A percentile compares a stretch with the other conserved stretches of the same genome.
These are phyloP conservation scores for Posidonia australis DNA, from an alignment of 106 monocot species.

Conservation along the genomic window DNA sequence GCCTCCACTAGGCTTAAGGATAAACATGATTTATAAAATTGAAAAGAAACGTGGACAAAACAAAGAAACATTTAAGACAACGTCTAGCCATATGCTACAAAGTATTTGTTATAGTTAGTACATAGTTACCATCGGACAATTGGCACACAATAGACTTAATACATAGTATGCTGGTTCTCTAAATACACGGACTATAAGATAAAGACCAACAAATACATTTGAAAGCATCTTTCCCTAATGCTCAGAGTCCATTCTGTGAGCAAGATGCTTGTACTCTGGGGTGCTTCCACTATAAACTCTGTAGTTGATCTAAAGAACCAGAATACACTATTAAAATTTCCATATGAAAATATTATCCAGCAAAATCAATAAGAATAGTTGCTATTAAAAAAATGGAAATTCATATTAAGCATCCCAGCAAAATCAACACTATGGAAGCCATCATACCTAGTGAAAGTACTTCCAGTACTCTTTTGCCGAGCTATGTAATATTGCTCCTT, in stretches of 20 bases:
- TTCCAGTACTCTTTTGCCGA: conserved; percentile 83
- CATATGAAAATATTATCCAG: not conserved
- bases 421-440: too few relatives aligned
- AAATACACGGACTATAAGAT: too few relatives aligned
- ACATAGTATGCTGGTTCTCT: too few relatives aligned
- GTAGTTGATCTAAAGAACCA: conserved; percentile 43
- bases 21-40: too few relatives aligned
- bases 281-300: conserved; percentile 59
- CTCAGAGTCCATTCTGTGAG: conserved; percentile 75
- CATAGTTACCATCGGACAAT: too few relatives aligned
- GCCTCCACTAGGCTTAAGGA: too few relatives aligned
- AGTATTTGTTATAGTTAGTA: not conserved
- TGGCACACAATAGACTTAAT: too few relatives aligned
- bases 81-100: conserved; percentile 94
- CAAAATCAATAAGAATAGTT: too few relatives aligned
- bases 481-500: conserved; percentile 62
- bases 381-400: too few relatives aligned
- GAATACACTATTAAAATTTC: not conserved
- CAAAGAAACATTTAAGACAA: too few relatives aligned
- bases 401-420: too few relatives aligned
- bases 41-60: too few relatives aligned
- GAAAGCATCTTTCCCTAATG: conserved; percentile 69
- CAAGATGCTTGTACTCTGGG: conserved; percentile 72
- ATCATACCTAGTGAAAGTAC: conserved; percentile 90
- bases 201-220: conserved; percentile 48